These are phyloP conservation scores for Trametes meyenii DNA, from an alignment of 768 basidiomycete species.

Conservation along the genomic window DNA sequence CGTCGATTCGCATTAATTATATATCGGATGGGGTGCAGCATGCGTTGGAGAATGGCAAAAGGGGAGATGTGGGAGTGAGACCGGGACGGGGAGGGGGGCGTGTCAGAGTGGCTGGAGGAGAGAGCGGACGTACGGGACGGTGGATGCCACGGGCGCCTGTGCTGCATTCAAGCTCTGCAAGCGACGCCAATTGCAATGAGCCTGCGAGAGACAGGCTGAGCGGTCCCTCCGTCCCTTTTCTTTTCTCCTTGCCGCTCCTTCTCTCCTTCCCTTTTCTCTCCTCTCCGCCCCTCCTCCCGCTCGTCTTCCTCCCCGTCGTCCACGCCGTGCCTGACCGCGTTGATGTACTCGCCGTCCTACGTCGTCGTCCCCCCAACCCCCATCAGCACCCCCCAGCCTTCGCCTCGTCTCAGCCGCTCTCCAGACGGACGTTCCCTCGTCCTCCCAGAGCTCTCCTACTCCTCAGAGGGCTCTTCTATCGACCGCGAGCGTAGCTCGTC, in stretches of 20 bases:
- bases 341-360: slow-evolving; percentile 32
- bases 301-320: slow-evolving; percentile 4
- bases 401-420: slow-evolving; percentile 8
- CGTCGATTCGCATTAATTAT: no score
- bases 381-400: slow-evolving; percentile 24
- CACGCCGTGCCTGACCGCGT: background rate
- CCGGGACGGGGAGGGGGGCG: slow-evolving; percentile 2
- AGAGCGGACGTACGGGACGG: no score
- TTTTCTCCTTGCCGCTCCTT: background rate
- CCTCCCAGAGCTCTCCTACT: slow-evolving; percentile 39
- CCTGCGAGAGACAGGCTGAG: background rate
- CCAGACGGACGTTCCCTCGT: slow-evolving; percentile 34
- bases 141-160: no score
- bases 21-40: background rate
- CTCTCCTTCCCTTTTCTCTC: slow-evolving; percentile 8
- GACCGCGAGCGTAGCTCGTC: slow-evolving; percentile 59
- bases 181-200: slow-evolving; percentile 6
- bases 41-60: background rate
- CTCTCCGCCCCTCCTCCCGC: slow-evolving; percentile 5
- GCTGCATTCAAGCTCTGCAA: background rate
- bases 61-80: background rate
- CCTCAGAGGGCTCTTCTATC: slow-evolving; percentile 30
- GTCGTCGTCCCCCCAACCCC: slow-evolving; percentile 33
- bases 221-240: background rate
- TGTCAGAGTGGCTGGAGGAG: background rate